Conservation (phyloP, 805 yeast genomes). For the Kodamaea kakaduensis region DNA sequence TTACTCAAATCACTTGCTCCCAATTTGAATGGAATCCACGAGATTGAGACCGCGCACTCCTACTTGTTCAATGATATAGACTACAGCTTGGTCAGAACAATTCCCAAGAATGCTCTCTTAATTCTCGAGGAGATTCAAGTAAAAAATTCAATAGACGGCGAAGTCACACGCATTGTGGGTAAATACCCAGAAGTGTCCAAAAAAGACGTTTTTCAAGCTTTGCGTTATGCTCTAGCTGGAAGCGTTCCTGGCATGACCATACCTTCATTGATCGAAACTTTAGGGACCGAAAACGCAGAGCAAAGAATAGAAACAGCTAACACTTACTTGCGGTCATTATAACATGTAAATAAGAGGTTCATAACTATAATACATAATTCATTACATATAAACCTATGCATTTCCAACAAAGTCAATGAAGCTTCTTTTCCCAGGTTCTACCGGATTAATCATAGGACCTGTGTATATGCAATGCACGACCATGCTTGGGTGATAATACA, state of each 20-base stretch:
- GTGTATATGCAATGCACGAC: slow-evolving; percentile 63
- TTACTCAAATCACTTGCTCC: slow-evolving; percentile 46
- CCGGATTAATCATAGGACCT: slow-evolving; percentile 23
- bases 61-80: slow-evolving; percentile 46
- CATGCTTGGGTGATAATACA: slow-evolving; percentile 77
- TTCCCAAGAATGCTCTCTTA: slow-evolving; percentile 12
- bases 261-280: slow-evolving; percentile 49
- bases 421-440: slow-evolving; percentile 15
- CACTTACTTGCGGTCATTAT: too few species aligned
- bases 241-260: slow-evolving; percentile 66
- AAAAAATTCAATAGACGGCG: slow-evolving; percentile 14
- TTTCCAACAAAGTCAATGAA: slow-evolving; percentile 30
- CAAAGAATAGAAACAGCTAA: slow-evolving; percentile 18
- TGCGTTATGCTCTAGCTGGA: slow-evolving; percentile 70
- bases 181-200: slow-evolving; percentile 16
- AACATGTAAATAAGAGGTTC: slow-evolving; percentile 1
- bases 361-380: background rate
- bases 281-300: slow-evolving; percentile 44
- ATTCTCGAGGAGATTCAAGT: slow-evolving; percentile 17
- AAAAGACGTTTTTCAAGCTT: slow-evolving; percentile 48
- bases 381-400: background rate
- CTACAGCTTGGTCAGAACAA: slow-evolving; percentile 20
- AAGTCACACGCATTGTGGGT: slow-evolving; percentile 8
- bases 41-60: slow-evolving; percentile 43
- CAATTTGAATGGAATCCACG: slow-evolving; percentile 50